Evolutionary conservation across 306 rosid species (phyloP).

Genomic region (Crotalaria pallida): DNA sequence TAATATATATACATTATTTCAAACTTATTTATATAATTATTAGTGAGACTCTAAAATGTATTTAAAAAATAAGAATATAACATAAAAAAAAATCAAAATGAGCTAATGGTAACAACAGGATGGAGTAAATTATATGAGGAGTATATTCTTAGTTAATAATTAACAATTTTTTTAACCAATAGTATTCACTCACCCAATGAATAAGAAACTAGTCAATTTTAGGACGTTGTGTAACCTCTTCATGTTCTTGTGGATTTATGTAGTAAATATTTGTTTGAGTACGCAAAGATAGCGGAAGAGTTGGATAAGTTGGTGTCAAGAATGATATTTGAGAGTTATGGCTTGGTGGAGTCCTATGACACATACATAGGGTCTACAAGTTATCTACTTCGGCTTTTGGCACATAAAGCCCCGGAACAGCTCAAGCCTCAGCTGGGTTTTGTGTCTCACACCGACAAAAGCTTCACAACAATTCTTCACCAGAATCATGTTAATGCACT

Average conservation of each 20-base stretch:
- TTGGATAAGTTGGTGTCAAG: conserved; percentile 54
- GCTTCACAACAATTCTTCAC: conserved; percentile 74
- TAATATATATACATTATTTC: too few relatives aligned
- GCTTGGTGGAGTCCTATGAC: conserved; percentile 32
- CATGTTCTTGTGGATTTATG: background rate
- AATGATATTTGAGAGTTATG: conserved; percentile 75
- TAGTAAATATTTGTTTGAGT: conserved; percentile 41
- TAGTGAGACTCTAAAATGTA: too few relatives aligned
- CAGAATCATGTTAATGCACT: conserved; percentile 64
- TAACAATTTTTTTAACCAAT: too few relatives aligned
- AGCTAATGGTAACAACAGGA: too few relatives aligned
- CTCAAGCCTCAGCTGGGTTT: conserved; percentile 44
- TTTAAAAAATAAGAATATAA: too few relatives aligned
- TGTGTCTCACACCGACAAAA: conserved; percentile 71
- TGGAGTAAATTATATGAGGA: too few relatives aligned
- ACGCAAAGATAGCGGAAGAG: conserved; percentile 50
- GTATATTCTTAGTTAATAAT: too few relatives aligned
- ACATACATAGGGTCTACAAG: conserved; percentile 29
- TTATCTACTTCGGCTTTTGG: conserved; percentile 59
- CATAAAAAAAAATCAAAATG: too few relatives aligned
- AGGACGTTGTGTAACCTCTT: too few relatives aligned
- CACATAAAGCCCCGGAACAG: conserved; percentile 36
- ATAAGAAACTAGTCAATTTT: too few relatives aligned
- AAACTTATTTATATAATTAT: too few relatives aligned
- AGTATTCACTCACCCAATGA: too few relatives aligned